A percentile compares a stretch with the other conserved stretches of the same genome.
Conservation (phyloP, 805 yeast genomes). For the Scheffersomyces ergatensis region DNA sequence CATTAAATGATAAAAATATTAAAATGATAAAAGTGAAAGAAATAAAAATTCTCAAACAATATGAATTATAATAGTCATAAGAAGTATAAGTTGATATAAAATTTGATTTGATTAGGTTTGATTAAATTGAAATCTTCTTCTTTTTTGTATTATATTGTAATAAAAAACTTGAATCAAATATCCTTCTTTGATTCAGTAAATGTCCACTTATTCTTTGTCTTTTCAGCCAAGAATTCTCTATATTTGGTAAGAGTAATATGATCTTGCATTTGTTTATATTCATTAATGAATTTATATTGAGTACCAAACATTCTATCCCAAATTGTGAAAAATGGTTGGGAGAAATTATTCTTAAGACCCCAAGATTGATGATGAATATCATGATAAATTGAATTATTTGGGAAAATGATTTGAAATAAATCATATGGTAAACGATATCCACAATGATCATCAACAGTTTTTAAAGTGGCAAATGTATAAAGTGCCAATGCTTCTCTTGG, state of each 20-base stretch:
- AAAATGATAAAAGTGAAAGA: too few species aligned
- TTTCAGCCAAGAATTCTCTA: slow-evolving; percentile 50
- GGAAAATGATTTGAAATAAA: slow-evolving; percentile 85
- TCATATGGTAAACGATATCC: slow-evolving; percentile 95
- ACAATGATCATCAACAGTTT: slow-evolving; percentile 98
- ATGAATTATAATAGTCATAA: too few species aligned
- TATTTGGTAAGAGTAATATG: slow-evolving; percentile 67
- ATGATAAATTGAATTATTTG: slow-evolving; percentile 93
- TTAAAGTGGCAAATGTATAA: slow-evolving; percentile 86
- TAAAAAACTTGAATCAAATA: background rate
- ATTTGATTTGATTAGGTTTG: too few species aligned
- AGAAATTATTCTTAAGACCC: slow-evolving; percentile 89
- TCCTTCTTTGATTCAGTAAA: background rate
- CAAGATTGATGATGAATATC: slow-evolving; percentile 97
- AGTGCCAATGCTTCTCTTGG: slow-evolving; percentile 76
- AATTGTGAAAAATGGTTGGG: slow-evolving; percentile 93
- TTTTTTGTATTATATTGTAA: too few species aligned
- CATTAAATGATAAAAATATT: too few species aligned
- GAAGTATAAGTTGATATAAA: too few species aligned
- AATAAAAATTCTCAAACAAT: too few species aligned
- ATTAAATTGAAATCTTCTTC: too few species aligned
- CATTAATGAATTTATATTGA: slow-evolving; percentile 59
- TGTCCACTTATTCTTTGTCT: slow-evolving; percentile 14
- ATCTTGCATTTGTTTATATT: slow-evolving; percentile 63
- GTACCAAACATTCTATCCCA: slow-evolving; percentile 84